These are phyloP conservation scores for Plasmopara viticola DNA, from an alignment of 352 stramenopile genomes.

Conservation along the genomic window DNA sequence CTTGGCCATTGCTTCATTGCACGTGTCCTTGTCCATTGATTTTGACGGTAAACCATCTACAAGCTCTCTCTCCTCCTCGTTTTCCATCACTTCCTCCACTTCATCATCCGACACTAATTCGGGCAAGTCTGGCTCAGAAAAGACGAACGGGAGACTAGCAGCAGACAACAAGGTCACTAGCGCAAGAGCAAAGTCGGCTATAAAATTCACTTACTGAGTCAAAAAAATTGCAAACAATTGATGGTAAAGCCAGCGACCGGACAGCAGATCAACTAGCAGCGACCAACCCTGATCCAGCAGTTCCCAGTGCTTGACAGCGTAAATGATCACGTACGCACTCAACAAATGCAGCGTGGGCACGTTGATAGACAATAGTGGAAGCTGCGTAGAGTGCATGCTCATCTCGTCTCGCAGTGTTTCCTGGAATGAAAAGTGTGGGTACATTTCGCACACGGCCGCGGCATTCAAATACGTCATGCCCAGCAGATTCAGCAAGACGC, in stretches of 20 bases:
- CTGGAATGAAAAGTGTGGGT: slow-evolving; percentile 54
- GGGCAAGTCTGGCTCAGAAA: slow-evolving; percentile 45
- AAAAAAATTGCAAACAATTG: slow-evolving; percentile 46
- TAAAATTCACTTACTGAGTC: slow-evolving; percentile 34
- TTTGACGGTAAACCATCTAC: slow-evolving; percentile 12
- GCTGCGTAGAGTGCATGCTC: slow-evolving; percentile 40
- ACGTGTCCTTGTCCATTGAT: slow-evolving; percentile 30
- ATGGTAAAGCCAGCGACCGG: slow-evolving; percentile 49
- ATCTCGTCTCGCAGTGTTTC: slow-evolving; percentile 59
- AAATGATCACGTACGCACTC: slow-evolving; percentile 22
- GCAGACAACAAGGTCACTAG: slow-evolving; percentile 5
- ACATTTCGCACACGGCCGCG: slow-evolving; percentile 43
- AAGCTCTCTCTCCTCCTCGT: slow-evolving; percentile 19
- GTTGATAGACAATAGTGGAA: slow-evolving; percentile 36
- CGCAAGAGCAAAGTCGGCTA: slow-evolving; percentile 1
- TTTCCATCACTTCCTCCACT: neutral
- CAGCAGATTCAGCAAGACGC: slow-evolving; percentile 39
- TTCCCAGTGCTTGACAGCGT: slow-evolving; percentile 27
- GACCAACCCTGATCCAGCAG: slow-evolving; percentile 44
- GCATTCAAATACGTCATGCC: slow-evolving; percentile 42
- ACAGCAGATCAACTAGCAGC: slow-evolving; percentile 39
- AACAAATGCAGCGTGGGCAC: slow-evolving; percentile 46
- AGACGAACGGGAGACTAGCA: slow-evolving; percentile 47
- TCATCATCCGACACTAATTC: slow-evolving; percentile 59
- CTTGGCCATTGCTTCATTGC: slow-evolving; percentile 41